Evolutionary conservation across 192 early-diverging fungal genomes (phyloP).

Genomic region (Coemansia sp.): DNA sequence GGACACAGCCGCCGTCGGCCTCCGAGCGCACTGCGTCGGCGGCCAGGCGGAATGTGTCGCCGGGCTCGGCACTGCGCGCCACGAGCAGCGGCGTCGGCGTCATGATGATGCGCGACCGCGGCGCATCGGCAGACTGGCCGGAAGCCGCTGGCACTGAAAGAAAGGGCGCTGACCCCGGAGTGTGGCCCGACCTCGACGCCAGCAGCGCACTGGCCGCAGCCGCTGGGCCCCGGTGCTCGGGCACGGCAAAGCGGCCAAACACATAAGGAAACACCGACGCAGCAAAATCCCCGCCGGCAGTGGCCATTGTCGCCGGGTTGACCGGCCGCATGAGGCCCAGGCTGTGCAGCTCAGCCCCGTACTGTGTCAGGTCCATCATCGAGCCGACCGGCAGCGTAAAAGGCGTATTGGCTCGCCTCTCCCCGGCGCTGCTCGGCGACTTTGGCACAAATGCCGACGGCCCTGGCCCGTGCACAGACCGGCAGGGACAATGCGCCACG

Average conservation of each 20-base stretch:
- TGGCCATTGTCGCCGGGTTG: slow-evolving; percentile 27
- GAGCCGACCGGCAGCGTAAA: slow-evolving; percentile 33
- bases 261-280: slow-evolving; percentile 41
- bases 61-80: slow-evolving; percentile 13
- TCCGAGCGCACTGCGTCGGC: slow-evolving; percentile 12
- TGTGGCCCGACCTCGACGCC: slow-evolving; percentile 28
- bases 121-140: too few relatives aligned
- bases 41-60: slow-evolving; percentile 30
- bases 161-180: slow-evolving; percentile 29
- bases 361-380: slow-evolving; percentile 38
- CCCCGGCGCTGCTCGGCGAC: neutral
- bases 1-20: slow-evolving; percentile 9
- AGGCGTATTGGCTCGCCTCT: neutral
- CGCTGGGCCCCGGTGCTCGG: slow-evolving; percentile 33
- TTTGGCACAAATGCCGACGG: slow-evolving; percentile 49
- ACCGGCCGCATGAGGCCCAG: slow-evolving; percentile 47
- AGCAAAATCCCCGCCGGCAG: slow-evolving; percentile 30
- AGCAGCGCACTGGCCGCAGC: slow-evolving; percentile 41
- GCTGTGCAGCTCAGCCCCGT: slow-evolving; percentile 24
- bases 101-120: slow-evolving; percentile 36
- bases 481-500: slow-evolving; percentile 51
- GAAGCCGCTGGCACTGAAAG: neutral
- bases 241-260: slow-evolving; percentile 49
- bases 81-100: slow-evolving; percentile 36
- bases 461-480: slow-evolving; percentile 39